A percentile compares a stretch with the other conserved stretches of the same genome.
Conservation (phyloP, 176 grass and related monocot genomes). For the Ampelocalamus luodianensis region DNA sequence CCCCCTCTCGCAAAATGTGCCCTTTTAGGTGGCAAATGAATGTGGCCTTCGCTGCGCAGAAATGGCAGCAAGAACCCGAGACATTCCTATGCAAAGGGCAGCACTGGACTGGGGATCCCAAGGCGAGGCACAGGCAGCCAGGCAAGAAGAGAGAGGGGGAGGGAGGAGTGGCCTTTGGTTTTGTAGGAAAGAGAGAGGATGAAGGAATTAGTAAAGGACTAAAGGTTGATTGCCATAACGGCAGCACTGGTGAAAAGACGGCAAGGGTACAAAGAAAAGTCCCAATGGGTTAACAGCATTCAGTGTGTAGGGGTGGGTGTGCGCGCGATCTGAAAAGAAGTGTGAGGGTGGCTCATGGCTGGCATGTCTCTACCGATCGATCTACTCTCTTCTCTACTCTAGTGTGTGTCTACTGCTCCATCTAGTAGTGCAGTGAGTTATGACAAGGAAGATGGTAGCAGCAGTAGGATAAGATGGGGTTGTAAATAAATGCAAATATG, state of each 20-base stretch:
- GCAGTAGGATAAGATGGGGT: no score
- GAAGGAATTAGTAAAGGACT: neutral
- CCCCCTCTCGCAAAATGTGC: neutral
- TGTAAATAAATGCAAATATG: neutral
- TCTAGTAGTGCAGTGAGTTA: neutral
- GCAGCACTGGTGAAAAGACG: neutral
- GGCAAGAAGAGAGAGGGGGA: neutral
- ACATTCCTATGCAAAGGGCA: slow-evolving; percentile 46
- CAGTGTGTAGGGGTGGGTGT: neutral
- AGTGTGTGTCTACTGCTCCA: neutral
- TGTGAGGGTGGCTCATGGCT: neutral
- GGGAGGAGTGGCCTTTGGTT: neutral
- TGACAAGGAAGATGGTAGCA: neutral
- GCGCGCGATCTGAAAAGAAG: neutral
- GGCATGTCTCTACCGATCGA: neutral
- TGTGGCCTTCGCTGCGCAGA: slow-evolving; percentile 27
- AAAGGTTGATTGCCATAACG: neutral
- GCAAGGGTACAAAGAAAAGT: neutral
- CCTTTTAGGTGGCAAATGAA: slow-evolving; percentile 50
- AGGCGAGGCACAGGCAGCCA: slow-evolving; percentile 11
- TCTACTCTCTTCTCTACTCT: neutral
- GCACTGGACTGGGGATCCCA: slow-evolving; percentile 48
- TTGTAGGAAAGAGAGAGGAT: neutral
- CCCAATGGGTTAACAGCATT: neutral
- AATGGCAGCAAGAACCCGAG: slow-evolving; percentile 18